phyloP scores from a whole-genome alignment of 345 rosid genomes.

The Gossypium australe region DNA sequence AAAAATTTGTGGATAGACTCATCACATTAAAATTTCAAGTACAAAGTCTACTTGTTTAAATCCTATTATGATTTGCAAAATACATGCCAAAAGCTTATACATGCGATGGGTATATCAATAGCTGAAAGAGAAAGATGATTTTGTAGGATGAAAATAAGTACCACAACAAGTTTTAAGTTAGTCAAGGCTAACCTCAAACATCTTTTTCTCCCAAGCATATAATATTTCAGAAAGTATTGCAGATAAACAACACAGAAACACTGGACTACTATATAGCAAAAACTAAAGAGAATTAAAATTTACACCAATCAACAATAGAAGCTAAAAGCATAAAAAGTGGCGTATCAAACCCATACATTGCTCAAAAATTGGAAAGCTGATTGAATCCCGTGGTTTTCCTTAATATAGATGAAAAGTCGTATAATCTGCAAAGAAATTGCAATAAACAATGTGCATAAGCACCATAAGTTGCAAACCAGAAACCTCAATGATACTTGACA shows the following conservation, averaged over 20 bases:
- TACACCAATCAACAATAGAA: not conserved
- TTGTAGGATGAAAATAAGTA: not conserved
- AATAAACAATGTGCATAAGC: slow-evolving; percentile 12
- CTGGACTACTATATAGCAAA: not conserved
- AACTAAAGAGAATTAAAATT: not conserved
- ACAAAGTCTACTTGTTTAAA: not conserved
- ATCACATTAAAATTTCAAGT: not conserved
- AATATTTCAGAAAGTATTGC: slow-evolving; percentile 2
- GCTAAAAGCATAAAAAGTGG: not conserved
- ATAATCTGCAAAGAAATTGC: slow-evolving; percentile 60
- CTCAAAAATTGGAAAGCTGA: slow-evolving; percentile 82
- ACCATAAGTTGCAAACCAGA: slow-evolving; percentile 5
- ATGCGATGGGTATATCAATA: not conserved
- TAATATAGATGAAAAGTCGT: slow-evolving; percentile 70
- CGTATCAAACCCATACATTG: slow-evolving; percentile 47
- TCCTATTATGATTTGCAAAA: not conserved
- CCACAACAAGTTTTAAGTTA: not conserved
- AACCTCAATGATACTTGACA: not conserved
- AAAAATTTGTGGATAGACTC: not conserved
- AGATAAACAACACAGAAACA: slow-evolving; percentile 15
- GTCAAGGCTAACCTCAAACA: not conserved
- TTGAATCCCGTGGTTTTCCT: slow-evolving; percentile 17
- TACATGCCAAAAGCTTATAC: slow-evolving; percentile 6
- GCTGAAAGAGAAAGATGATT: not conserved
- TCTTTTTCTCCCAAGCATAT: not conserved